Percentiles rank a stretch among this genome's conserved stretches.
Conservation (phyloP, 2,329 filamentous ascomycete genomes). For the Grosmannia serpens region DNA sequence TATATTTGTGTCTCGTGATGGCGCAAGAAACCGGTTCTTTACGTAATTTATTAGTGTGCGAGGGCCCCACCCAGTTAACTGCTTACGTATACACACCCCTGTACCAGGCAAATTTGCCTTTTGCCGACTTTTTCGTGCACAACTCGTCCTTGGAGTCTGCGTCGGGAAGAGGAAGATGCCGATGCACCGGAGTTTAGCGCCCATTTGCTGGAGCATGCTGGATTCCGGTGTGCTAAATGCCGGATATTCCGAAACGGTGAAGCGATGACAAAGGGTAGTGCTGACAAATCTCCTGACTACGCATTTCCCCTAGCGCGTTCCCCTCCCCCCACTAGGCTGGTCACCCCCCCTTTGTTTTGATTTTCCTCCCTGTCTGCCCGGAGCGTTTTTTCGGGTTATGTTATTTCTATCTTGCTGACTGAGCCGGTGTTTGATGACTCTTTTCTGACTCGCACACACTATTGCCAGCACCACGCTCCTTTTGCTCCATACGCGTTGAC, state of each 20-base stretch:
- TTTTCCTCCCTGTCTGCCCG: neutral
- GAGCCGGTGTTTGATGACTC: conserved; percentile 9
- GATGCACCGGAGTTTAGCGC: neutral
- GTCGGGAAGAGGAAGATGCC: neutral
- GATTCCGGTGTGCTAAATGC: neutral
- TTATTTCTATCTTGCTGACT: conserved; percentile 8
- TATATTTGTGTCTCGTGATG: neutral
- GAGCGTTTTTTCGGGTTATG: neutral
- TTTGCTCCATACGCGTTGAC: no score
- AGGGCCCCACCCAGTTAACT: neutral
- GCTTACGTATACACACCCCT: neutral
- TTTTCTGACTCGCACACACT: conserved; percentile 6
- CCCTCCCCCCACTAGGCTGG: neutral
- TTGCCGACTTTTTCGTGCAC: no score
- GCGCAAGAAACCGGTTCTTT: neutral
- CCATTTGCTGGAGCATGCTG: neutral
- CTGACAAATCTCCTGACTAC: conserved; percentile 5
- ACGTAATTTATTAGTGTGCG: conserved; percentile 4
- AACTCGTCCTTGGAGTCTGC: neutral
- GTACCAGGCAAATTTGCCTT: neutral
- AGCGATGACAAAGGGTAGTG: neutral
- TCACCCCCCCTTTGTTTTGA: neutral
- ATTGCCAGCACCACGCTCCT: neutral
- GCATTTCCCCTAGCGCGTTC: neutral
- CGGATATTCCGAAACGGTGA: neutral